phyloP scores from a whole-genome alignment of 768 basidiomycete genomes.

The Kockovaella imperatae region DNA sequence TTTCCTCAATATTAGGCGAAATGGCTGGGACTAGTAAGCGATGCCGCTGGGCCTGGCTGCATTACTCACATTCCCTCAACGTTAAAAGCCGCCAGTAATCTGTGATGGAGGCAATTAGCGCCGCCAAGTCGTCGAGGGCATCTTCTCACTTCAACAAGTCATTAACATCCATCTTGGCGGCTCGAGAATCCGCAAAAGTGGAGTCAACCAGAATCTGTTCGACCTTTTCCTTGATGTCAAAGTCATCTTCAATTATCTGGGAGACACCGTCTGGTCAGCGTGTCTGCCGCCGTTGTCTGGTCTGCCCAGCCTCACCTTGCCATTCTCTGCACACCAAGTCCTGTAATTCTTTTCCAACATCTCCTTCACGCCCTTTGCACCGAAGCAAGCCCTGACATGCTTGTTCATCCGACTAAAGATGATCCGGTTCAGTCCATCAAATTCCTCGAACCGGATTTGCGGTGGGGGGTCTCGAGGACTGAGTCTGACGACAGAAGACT shows the following conservation, averaged over 20 bases:
- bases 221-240: conserved; percentile 61
- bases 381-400: conserved; percentile 75
- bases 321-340: conserved; percentile 79
- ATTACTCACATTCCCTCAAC: conserved; percentile 38
- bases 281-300: neutral
- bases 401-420: conserved; percentile 86
- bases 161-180: conserved; percentile 87
- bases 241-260: conserved; percentile 63
- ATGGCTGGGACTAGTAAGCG: neutral
- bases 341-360: conserved; percentile 90
- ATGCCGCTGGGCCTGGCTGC: neutral
- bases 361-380: conserved; percentile 83
- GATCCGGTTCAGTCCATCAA: conserved; percentile 88
- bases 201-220: conserved; percentile 66
- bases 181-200: conserved; percentile 66
- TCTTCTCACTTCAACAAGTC: conserved; percentile 72
- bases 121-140: neutral
- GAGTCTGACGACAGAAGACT: conserved; percentile 82
- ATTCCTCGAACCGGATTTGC: conserved; percentile 91
- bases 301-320: conserved; percentile 43
- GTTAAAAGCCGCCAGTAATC: conserved; percentile 42
- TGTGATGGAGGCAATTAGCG: conserved; percentile 7
- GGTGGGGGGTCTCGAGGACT: conserved; percentile 92
- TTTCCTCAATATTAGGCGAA: neutral
- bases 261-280: neutral